Evolutionary conservation across 805 yeast genomes (phyloP).

Genomic region (Candida vartiovaarae): DNA sequence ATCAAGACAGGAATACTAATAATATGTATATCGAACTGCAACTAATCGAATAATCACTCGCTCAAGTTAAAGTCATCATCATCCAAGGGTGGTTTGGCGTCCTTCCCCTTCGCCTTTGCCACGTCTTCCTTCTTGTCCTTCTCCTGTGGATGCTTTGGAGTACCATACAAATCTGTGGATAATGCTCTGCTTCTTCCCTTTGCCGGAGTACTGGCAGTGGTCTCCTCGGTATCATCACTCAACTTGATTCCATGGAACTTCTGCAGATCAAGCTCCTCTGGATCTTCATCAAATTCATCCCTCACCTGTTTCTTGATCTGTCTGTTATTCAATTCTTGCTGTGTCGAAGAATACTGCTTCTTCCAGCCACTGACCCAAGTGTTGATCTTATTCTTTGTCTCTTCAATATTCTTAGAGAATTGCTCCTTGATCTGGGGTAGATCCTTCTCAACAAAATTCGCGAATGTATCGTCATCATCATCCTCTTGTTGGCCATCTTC

Average conservation of each 20-base stretch:
- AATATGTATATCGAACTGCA: too few relatives aligned
- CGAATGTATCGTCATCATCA: slow-evolving; percentile 41
- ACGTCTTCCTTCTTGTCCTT: slow-evolving; percentile 1
- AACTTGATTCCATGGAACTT: slow-evolving; percentile 42
- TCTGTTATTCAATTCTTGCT: slow-evolving; percentile 15
- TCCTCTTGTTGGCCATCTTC: slow-evolving; percentile 12
- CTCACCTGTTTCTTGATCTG: slow-evolving; percentile 20
- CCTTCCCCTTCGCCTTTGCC: slow-evolving; percentile 9
- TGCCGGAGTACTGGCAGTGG: slow-evolving; percentile 22
- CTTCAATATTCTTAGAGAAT: slow-evolving; percentile 70
- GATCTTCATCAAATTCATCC: slow-evolving; percentile 43
- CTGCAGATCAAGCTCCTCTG: slow-evolving; percentile 42
- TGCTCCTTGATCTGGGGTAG: slow-evolving; percentile 56
- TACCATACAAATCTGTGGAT: slow-evolving; percentile 21
- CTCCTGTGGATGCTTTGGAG: slow-evolving; percentile 12
- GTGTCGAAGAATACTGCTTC: slow-evolving; percentile 17
- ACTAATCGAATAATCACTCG: neutral
- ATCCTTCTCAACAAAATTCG: slow-evolving; percentile 51
- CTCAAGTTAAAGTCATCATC: slow-evolving; percentile 42
- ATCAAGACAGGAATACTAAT: too few relatives aligned
- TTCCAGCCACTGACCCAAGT: slow-evolving; percentile 46
- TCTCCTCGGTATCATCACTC: slow-evolving; percentile 24
- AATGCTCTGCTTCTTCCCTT: slow-evolving; percentile 23
- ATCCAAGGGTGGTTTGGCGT: slow-evolving; percentile 31
- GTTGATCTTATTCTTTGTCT: slow-evolving; percentile 67